phyloP scores from a whole-genome alignment of 305 asterid genomes.

The Fraxinus xanthoxyloides region DNA sequence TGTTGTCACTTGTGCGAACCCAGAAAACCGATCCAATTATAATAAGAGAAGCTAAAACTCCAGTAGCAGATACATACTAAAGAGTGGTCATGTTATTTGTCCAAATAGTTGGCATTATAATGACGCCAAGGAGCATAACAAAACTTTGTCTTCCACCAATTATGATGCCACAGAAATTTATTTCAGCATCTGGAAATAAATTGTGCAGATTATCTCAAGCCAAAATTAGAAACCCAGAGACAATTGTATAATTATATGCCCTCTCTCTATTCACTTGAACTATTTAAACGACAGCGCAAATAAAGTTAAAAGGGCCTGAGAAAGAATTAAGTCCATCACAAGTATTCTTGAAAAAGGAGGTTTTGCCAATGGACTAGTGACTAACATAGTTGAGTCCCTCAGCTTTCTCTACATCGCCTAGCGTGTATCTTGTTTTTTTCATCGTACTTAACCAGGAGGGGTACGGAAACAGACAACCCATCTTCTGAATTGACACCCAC shows the following conservation, averaged over 20 bases:
- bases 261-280: not conserved
- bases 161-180: slow-evolving; percentile 3
- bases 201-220: slow-evolving; percentile 36
- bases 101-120: slow-evolving; percentile 35
- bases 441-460: slow-evolving; percentile 17
- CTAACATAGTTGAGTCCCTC: not conserved
- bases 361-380: slow-evolving; percentile 4
- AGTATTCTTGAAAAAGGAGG: slow-evolving; percentile 32
- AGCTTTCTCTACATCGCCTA: slow-evolving; percentile 1
- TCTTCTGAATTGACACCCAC: not conserved
- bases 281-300: not conserved
- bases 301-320: slow-evolving; percentile 24
- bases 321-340: slow-evolving; percentile 45
- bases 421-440: not conserved
- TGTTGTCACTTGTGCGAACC: slow-evolving; percentile 16
- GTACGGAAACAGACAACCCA: slow-evolving; percentile 13
- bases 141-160: slow-evolving; percentile 26
- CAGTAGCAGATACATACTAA: slow-evolving; percentile 36
- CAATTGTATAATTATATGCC: slow-evolving; percentile 10
- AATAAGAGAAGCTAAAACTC: slow-evolving; percentile 29
- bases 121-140: slow-evolving; percentile 17
- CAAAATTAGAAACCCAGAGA: slow-evolving; percentile 37
- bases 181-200: slow-evolving; percentile 19
- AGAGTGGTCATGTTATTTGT: slow-evolving; percentile 30
- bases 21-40: slow-evolving; percentile 34